These are phyloP conservation scores for Neophaeococcomyces mojaviensis DNA, from an alignment of 2,329 filamentous ascomycete genomes.

Conservation along the genomic window DNA sequence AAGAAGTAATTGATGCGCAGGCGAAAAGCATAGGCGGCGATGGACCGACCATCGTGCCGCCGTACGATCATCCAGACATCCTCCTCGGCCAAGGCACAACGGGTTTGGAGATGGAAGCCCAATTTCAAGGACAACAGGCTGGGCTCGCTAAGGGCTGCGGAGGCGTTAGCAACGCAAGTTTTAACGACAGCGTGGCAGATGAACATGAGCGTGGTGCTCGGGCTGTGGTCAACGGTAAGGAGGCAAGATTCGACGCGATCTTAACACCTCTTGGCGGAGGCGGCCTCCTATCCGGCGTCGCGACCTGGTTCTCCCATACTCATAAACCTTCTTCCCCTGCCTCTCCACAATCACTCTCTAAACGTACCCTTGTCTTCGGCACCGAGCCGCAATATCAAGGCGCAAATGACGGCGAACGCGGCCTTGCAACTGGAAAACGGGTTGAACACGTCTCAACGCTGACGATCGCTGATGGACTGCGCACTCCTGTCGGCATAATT, in stretches of 20 bases:
- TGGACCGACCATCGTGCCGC: conserved; percentile 72
- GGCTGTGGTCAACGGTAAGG: conserved; percentile 4
- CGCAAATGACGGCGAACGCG: conserved; percentile 72
- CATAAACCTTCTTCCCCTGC: neutral
- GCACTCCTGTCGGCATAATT: conserved; percentile 69
- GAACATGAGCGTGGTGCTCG: conserved; percentile 9
- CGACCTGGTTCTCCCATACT: conserved; percentile 56
- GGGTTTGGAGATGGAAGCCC: conserved; percentile 71
- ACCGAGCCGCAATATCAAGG: conserved; percentile 78
- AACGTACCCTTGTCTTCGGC: conserved; percentile 70
- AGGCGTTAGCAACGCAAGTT: conserved; percentile 13
- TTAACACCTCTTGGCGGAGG: conserved; percentile 82
- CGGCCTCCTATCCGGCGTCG: conserved; percentile 76
- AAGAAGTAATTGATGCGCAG: conserved; percentile 60
- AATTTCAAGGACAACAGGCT: conserved; percentile 50
- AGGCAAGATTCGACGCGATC: conserved; percentile 54
- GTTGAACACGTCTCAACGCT: conserved; percentile 63
- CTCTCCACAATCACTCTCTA: conserved; percentile 50
- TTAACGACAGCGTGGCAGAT: neutral
- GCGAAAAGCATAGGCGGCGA: neutral
- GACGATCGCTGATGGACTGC: conserved; percentile 81
- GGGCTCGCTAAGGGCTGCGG: conserved; percentile 23
- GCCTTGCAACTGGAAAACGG: conserved; percentile 56
- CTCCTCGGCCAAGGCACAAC: conserved; percentile 90
- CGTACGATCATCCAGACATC: conserved; percentile 88